phyloP scores from a whole-genome alignment of 768 basidiomycete species.

The Strobilomyces confusus region DNA sequence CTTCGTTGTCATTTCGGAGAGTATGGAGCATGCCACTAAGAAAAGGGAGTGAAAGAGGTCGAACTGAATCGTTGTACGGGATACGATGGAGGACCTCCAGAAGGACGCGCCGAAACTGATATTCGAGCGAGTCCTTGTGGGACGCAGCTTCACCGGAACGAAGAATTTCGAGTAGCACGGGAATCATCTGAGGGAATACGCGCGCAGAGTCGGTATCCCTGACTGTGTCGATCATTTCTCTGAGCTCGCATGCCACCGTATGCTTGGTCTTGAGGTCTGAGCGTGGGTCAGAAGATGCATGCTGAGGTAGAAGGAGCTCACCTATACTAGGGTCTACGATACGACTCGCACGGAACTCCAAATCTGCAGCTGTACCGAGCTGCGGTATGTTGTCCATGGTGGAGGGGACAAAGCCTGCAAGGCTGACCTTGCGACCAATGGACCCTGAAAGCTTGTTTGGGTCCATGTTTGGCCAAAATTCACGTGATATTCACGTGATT shows the following conservation, averaged over 20 bases:
- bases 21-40: conserved; percentile 80
- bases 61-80: conserved; percentile 74
- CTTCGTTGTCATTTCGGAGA: conserved; percentile 90
- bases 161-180: conserved; percentile 67
- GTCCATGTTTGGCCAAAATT: conserved; percentile 24
- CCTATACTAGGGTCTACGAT: conserved; percentile 76
- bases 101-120: conserved; percentile 80
- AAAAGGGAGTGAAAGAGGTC: conserved; percentile 60
- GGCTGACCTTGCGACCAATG: not conserved
- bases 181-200: conserved; percentile 68
- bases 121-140: conserved; percentile 64
- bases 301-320: conserved; percentile 25
- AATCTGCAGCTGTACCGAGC: conserved; percentile 49
- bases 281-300: not conserved
- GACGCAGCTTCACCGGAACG: conserved; percentile 64
- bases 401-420: not conserved
- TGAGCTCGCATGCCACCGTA: conserved; percentile 68
- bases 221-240: conserved; percentile 77
- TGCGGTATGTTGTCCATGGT: conserved; percentile 44
- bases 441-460: conserved; percentile 34
- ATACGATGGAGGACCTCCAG: conserved; percentile 89
- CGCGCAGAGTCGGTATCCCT: conserved; percentile 70
- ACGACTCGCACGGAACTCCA: conserved; percentile 67
- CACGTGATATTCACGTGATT: conserved; percentile 33
- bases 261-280: conserved; percentile 70